Percentiles rank a stretch among this genome's conserved stretches.
Evolutionary conservation across 1,284 basidiomycete species (phyloP).

Genomic region (Ceratobasidium sp.): DNA sequence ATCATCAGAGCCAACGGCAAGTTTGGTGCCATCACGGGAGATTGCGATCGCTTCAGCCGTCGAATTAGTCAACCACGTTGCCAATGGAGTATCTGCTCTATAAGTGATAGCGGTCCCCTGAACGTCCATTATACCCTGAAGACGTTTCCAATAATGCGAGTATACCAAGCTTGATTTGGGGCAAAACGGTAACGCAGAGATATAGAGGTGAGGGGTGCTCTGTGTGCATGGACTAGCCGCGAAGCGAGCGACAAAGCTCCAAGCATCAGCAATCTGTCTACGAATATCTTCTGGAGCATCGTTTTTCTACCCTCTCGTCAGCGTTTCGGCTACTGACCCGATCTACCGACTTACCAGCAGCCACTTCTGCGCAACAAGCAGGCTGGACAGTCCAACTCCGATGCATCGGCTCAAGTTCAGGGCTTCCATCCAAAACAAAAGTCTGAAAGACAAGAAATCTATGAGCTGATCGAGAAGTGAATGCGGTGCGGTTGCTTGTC

Average conservation of each 20-base stretch:
- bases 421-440: not conserved
- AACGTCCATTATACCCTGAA: not conserved
- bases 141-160: not conserved
- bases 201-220: not conserved
- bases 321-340: not conserved
- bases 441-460: not conserved
- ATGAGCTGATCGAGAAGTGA: not conserved
- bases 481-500: not conserved
- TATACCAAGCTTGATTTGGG: not conserved
- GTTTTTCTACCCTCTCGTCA: not conserved
- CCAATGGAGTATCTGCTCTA: not conserved
- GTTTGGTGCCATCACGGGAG: too few relatives aligned
- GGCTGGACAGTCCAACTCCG: not conserved
- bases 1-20: too few relatives aligned
- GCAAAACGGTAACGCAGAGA: not conserved
- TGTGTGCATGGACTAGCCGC: not conserved
- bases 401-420: not conserved
- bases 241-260: not conserved
- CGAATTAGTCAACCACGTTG: not conserved
- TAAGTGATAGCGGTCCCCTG: not conserved
- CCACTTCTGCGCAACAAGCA: not conserved
- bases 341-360: not conserved
- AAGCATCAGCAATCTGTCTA: not conserved
- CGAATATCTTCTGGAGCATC: not conserved
- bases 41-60: not conserved